Evolutionary conservation across 1,284 basidiomycete species (phyloP).

Genomic region (Pterula multifida): DNA sequence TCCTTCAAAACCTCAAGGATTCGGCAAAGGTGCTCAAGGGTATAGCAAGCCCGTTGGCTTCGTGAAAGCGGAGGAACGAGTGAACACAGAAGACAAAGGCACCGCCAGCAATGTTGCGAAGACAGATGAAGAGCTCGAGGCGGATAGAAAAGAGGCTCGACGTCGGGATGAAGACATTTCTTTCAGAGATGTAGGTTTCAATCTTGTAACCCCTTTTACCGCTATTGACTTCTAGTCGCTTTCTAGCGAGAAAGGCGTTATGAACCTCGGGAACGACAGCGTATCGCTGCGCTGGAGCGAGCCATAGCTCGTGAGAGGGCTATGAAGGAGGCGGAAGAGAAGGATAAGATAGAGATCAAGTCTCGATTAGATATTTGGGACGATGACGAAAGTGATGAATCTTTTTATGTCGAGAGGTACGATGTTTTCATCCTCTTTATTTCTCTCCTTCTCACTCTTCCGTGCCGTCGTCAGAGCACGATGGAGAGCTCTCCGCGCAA

Average conservation of each 20-base stretch:
- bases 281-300: conserved; percentile 65
- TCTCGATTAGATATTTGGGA: conserved; percentile 75
- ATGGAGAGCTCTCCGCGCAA: conserved; percentile 66
- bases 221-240: conserved; percentile 5
- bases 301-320: conserved; percentile 61
- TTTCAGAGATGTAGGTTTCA: conserved; percentile 67
- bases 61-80: conserved; percentile 59
- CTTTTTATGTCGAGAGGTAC: conserved; percentile 78
- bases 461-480: too few relatives aligned
- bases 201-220: conserved; percentile 3
- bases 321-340: conserved; percentile 63
- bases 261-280: conserved; percentile 66
- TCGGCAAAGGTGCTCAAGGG: conserved; percentile 58
- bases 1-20: conserved; percentile 27
- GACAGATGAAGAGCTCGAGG: conserved; percentile 80
- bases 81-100: conserved; percentile 29
- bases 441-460: background rate
- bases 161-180: conserved; percentile 71
- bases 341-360: conserved; percentile 60
- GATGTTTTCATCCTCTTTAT: conserved; percentile 7
- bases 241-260: conserved; percentile 68
- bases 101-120: conserved; percentile 30
- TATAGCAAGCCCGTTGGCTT: conserved; percentile 73
- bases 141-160: conserved; percentile 60
- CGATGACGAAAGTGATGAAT: conserved; percentile 81